Conservation (phyloP, 1,284 basidiomycete genomes). For the Naganishia sp. region DNA sequence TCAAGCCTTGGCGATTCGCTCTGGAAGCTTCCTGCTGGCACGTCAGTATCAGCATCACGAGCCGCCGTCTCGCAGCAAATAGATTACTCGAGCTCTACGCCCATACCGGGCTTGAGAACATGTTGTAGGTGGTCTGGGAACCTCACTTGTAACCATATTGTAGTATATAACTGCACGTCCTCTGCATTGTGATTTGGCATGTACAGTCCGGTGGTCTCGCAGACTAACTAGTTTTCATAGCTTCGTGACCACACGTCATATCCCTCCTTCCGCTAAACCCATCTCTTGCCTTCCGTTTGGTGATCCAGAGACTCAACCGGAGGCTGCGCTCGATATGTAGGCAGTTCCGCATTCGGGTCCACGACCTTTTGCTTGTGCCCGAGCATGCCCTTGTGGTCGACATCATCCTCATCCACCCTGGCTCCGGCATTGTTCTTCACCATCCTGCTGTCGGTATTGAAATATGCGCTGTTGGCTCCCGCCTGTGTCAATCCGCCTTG, state of each 20-base stretch:
- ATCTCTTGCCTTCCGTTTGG: constrained; percentile 13
- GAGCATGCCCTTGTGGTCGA: constrained; percentile 15
- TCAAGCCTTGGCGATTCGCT: too few relatives aligned
- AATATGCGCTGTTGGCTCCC: background rate
- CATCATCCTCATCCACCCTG: constrained; percentile 9
- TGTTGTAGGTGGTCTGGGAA: background rate
- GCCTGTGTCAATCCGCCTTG: constrained; percentile 15
- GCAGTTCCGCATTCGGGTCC: constrained; percentile 20
- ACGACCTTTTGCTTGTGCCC: constrained; percentile 15
- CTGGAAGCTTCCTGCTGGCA: too few relatives aligned
- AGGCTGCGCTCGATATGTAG: constrained; percentile 13
- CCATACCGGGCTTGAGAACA: background rate
- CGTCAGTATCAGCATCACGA: too few relatives aligned
- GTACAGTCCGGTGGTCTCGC: too few relatives aligned
- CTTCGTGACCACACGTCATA: too few relatives aligned
- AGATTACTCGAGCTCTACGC: too few relatives aligned
- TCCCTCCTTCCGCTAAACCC: constrained; percentile 1
- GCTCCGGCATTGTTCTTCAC: constrained; percentile 25
- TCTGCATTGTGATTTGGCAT: too few relatives aligned
- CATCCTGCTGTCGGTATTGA: constrained; percentile 20
- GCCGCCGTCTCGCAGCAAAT: too few relatives aligned
- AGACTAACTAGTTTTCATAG: too few relatives aligned
- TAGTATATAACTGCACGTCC: too few relatives aligned
- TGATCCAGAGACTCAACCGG: constrained; percentile 25
- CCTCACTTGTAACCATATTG: background rate